Conservation (phyloP, 495 filamentous ascomycete genomes). For the Collariella sp. region DNA sequence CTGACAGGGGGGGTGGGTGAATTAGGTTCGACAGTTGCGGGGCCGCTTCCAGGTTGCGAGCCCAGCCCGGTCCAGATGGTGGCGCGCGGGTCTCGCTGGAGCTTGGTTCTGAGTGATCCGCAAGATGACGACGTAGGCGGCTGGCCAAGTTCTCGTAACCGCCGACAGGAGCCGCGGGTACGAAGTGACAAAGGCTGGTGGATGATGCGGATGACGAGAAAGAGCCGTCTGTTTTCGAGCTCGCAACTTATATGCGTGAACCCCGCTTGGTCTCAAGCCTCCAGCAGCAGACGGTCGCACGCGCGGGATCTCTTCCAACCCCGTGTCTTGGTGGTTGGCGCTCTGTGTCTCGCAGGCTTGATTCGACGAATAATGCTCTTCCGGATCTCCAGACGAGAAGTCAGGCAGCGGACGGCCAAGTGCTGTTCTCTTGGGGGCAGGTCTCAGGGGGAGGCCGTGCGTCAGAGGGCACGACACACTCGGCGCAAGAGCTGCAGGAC, state of each 20-base stretch:
- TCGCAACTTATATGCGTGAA: neutral
- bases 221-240: neutral
- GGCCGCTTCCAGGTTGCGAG: neutral
- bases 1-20: constrained; percentile 10
- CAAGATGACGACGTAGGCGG: constrained; percentile 8
- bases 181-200: neutral
- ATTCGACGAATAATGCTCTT: constrained; percentile 1
- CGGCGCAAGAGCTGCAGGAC: constrained; percentile 4
- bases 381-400: neutral
- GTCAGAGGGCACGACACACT: constrained; percentile 6
- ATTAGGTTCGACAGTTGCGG: constrained; percentile 2
- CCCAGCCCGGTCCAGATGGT: constrained; percentile 4
- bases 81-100: neutral
- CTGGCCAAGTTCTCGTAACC: constrained; percentile 4
- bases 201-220: neutral
- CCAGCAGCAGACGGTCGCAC: neutral
- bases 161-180: neutral
- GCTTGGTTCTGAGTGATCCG: neutral
- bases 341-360: constrained; percentile 2
- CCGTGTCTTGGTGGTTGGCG: constrained; percentile 7
- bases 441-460: neutral
- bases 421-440: neutral
- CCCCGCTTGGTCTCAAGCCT: neutral
- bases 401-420: neutral
- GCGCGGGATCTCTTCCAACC: neutral